Evolutionary conservation across 2,329 filamentous ascomycete species (phyloP).

Genomic region (Aspergillus brasiliensis): DNA sequence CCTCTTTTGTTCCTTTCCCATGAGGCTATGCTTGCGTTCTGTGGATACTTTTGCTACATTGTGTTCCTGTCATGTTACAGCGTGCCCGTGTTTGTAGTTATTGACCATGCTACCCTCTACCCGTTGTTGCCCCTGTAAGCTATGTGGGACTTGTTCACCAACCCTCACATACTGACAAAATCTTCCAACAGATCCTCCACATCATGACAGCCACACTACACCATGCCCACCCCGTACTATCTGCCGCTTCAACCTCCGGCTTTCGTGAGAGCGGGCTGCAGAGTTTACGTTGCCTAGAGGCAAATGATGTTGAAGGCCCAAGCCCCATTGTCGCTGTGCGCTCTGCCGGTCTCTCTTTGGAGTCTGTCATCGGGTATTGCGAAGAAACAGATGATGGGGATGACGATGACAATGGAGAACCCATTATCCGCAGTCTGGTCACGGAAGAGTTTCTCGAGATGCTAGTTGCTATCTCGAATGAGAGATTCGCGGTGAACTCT

Average conservation of each 20-base stretch:
- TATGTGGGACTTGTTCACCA: not conserved
- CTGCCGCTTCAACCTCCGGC: slow-evolving; percentile 75
- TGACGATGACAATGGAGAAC: slow-evolving; percentile 35
- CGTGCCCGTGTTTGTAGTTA: too few relatives aligned
- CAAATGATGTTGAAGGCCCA: slow-evolving; percentile 42
- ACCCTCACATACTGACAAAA: slow-evolving; percentile 24
- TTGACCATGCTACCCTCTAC: too few relatives aligned
- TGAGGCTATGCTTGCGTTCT: slow-evolving; percentile 65
- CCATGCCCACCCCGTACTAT: slow-evolving; percentile 74
- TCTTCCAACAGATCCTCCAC: slow-evolving; percentile 75
- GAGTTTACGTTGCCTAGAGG: slow-evolving; percentile 58
- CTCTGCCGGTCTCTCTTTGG: slow-evolving; percentile 78
- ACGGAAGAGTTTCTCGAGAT: slow-evolving; percentile 66
- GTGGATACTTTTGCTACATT: too few relatives aligned
- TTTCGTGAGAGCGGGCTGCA: slow-evolving; percentile 86
- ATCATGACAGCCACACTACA: slow-evolving; percentile 74
- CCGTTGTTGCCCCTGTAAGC: not conserved
- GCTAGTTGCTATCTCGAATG: slow-evolving; percentile 71
- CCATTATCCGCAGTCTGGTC: slow-evolving; percentile 58
- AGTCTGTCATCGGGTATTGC: slow-evolving; percentile 71
- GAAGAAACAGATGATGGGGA: slow-evolving; percentile 29
- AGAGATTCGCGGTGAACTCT: slow-evolving; percentile 50
- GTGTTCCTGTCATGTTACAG: too few relatives aligned
- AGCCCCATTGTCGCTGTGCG: slow-evolving; percentile 82
- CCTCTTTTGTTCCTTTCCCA: not conserved